Percentiles rank a stretch among this genome's conserved stretches.
phyloP scores from a whole-genome alignment of 176 grass and related monocot genomes.

The Neostapfia colusana region DNA sequence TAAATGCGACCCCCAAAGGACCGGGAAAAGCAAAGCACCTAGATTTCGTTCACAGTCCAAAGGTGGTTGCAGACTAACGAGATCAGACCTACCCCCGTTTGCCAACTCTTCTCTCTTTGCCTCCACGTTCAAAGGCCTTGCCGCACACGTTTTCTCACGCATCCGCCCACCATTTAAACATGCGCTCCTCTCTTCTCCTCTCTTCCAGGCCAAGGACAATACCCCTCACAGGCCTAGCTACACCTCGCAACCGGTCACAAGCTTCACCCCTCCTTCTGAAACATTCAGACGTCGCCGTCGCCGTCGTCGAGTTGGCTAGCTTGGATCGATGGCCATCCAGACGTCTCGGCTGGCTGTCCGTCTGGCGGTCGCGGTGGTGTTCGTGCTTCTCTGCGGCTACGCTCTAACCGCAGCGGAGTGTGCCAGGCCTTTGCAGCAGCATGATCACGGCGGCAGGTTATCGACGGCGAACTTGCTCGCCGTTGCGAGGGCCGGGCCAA shows the following conservation, averaged over 20 bases:
- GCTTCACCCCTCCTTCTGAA: neutral
- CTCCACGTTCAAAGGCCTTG: slow-evolving; percentile 43
- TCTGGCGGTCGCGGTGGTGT: neutral
- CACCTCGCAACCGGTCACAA: neutral
- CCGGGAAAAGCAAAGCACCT: neutral
- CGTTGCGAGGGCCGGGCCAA: slow-evolving; percentile 61
- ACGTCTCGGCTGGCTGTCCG: neutral
- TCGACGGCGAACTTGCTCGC: slow-evolving; percentile 32
- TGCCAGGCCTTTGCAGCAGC: slow-evolving; percentile 52
- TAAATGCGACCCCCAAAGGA: neutral
- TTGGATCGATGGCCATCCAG: neutral
- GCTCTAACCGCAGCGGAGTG: slow-evolving; percentile 39
- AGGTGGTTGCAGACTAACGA: slow-evolving; percentile 47
- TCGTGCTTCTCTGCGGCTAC: slow-evolving; percentile 53
- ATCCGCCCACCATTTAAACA: slow-evolving; percentile 39
- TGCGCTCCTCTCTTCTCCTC: neutral
- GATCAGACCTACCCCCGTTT: slow-evolving; percentile 47
- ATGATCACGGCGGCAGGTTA: slow-evolving; percentile 10
- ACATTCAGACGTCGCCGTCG: neutral
- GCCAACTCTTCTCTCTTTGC: slow-evolving; percentile 32
- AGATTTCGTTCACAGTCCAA: slow-evolving; percentile 48
- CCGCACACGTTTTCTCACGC: slow-evolving; percentile 41
- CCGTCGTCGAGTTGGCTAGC: neutral
- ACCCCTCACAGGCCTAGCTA: neutral
- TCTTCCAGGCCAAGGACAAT: neutral